These are phyloP conservation scores for Trichoderma virens DNA, from an alignment of 495 filamentous ascomycete genomes.

Conservation along the genomic window DNA sequence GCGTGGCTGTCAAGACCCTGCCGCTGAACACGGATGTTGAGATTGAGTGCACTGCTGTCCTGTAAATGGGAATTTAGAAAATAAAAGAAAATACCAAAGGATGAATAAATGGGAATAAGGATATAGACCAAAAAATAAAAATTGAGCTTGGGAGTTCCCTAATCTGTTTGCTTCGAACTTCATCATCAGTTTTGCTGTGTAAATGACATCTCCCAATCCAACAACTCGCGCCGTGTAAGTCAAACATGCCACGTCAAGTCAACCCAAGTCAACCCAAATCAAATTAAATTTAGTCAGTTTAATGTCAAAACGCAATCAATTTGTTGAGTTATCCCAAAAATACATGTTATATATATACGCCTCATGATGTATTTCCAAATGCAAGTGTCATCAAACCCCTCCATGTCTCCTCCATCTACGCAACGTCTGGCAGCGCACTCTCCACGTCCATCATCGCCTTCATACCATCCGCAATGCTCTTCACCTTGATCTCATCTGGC, in stretches of 20 bases:
- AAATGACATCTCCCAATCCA: too few relatives aligned
- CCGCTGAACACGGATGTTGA: constrained; percentile 62
- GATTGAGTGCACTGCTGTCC: constrained; percentile 56
- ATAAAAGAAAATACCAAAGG: neutral
- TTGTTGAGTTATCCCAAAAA: neutral
- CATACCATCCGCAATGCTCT: neutral
- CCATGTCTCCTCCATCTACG: neutral
- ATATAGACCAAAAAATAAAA: neutral
- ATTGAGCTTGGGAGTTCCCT: neutral
- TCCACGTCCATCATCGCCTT: constrained; percentile 3
- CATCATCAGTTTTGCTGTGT: too few relatives aligned
- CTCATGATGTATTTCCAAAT: neutral
- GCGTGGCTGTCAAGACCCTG: constrained; percentile 59
- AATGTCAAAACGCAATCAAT: neutral
- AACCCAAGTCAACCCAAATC: too few relatives aligned
- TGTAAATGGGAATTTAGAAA: constrained; percentile 1
- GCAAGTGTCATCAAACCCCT: neutral
- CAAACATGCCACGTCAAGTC: too few relatives aligned
- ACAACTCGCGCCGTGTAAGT: too few relatives aligned
- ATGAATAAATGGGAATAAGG: neutral
- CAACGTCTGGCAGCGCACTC: neutral
- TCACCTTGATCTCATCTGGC: constrained; percentile 26
- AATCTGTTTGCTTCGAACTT: too few relatives aligned
- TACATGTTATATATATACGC: neutral
- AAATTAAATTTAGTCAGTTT: neutral